Conservation (phyloP, 352 stramenopile genomes). For the Globisporangium orthogonon region DNA sequence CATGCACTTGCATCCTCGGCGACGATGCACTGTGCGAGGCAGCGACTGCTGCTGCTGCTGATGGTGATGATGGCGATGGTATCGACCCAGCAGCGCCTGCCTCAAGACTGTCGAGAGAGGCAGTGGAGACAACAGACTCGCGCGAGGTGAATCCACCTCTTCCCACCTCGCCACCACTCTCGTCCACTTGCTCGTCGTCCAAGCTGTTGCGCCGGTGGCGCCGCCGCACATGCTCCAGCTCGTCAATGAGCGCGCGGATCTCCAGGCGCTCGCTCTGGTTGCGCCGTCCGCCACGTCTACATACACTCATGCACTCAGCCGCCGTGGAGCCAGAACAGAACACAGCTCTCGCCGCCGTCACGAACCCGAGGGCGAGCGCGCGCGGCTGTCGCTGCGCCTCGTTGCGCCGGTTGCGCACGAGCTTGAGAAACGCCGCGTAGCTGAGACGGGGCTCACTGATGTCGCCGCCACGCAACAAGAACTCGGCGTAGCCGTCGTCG, state of each 20-base stretch:
- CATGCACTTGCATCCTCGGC: no score
- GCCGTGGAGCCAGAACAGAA: background rate
- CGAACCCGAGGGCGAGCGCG: constrained; percentile 16
- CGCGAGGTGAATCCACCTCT: no score
- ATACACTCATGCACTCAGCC: constrained; percentile 1
- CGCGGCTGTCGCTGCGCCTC: constrained; percentile 31
- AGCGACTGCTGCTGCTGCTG: no score
- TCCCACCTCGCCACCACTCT: background rate
- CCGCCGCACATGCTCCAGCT: constrained; percentile 49
- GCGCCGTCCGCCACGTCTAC: constrained; percentile 15
- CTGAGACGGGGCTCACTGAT: constrained; percentile 44
- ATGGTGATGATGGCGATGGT: background rate
- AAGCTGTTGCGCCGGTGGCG: constrained; percentile 9
- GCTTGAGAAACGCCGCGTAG: constrained; percentile 59
- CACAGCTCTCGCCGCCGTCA: background rate
- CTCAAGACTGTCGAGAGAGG: background rate
- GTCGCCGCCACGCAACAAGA: constrained; percentile 55
- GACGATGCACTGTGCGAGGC: background rate
- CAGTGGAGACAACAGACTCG: background rate
- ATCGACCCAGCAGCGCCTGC: background rate
- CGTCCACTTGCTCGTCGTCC: constrained; percentile 19
- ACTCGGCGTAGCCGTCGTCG: constrained; percentile 65
- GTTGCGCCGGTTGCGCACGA: constrained; percentile 55
- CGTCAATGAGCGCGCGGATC: constrained; percentile 45
- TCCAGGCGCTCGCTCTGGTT: constrained; percentile 43